Conservation (phyloP, 2,329 filamentous ascomycete species). For the Alternaria longipes region DNA sequence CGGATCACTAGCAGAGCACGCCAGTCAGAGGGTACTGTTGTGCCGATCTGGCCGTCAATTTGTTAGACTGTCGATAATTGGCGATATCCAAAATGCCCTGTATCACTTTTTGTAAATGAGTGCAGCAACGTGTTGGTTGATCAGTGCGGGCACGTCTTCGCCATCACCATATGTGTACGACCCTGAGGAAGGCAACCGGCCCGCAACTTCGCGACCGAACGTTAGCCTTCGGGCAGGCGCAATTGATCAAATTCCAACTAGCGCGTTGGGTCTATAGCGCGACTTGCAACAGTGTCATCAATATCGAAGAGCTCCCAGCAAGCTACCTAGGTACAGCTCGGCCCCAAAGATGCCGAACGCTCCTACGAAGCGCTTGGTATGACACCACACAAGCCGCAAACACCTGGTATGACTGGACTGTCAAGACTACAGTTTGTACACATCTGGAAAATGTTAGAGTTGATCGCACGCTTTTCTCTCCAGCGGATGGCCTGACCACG, state of each 20-base stretch:
- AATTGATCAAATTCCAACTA: neutral
- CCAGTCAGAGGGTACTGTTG: slow-evolving; percentile 11
- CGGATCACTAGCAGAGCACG: slow-evolving; percentile 32
- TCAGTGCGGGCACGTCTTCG: slow-evolving; percentile 10
- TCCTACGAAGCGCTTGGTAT: slow-evolving; percentile 10
- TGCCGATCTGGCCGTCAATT: slow-evolving; percentile 19
- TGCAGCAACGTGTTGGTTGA: neutral
- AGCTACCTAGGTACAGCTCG: neutral
- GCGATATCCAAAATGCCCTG: neutral
- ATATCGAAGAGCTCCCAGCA: neutral
- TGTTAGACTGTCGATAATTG: neutral
- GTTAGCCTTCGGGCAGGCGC: neutral
- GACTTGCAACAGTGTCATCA: neutral
- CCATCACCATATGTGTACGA: neutral
- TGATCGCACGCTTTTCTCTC: slow-evolving; percentile 2
- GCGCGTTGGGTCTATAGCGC: neutral
- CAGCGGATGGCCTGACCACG: slow-evolving; percentile 15
- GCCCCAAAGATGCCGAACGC: neutral
- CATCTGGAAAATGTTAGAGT: neutral
- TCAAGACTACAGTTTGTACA: neutral
- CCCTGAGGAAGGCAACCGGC: slow-evolving; percentile 2
- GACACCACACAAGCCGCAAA: slow-evolving; percentile 3
- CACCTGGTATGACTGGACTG: neutral
- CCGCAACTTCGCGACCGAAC: neutral
- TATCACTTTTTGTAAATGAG: neutral